Base-by-base conservation (phyloP, 371 early-diverging fungal genomes). In the Furculomyces boomerangus region DNA sequence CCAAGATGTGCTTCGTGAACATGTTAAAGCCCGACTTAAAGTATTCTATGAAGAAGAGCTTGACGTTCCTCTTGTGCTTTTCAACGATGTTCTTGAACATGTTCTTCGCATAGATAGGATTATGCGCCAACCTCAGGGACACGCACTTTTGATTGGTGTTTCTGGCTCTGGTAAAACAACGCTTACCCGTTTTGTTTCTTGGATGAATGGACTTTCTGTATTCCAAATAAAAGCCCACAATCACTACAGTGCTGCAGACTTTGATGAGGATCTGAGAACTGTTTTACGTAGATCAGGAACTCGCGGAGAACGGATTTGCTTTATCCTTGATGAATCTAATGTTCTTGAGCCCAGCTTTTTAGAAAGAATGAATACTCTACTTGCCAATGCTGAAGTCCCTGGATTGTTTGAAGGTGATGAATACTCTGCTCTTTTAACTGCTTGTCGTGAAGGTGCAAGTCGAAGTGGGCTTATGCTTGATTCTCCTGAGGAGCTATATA, bases 21-120 rank as follows among this genome's bases (percentile, higher is more conserved):
- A 88, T 67, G 86, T 89, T 35, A 81, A 84, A 62, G 94, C 93
- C 20, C 84, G 99, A 54, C 80, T 97, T 40, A 90, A 89, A 70
- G 92, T 92, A 43, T 98, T 97, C 62, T 94, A 94, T 68, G 99
- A 98, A 68, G 99, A 98, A 74, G 99, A 98, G 71, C 74, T 95
- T 40, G 97, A 97, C 67, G 90, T 92, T 3, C 90, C 85, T 7
- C 75, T 98, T 37, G 95, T 97, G 0, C 67, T 98, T 44, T 95
- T 94, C 70, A 85, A 97, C 63, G 93, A 94, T 65, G 95, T 93
- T 0, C 71, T 98, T 56, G 97, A 98, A 50, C 99, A 98, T 57
- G 93, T 93, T 20, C 74, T 97, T 35, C 84, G 98, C 58, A 96
- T 98, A 57, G 98, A 98, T 71, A 86, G 99, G 57, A 96, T 97